phyloP scores from a whole-genome alignment of 345 rosid genomes.

The Linum usitatissimum region DNA sequence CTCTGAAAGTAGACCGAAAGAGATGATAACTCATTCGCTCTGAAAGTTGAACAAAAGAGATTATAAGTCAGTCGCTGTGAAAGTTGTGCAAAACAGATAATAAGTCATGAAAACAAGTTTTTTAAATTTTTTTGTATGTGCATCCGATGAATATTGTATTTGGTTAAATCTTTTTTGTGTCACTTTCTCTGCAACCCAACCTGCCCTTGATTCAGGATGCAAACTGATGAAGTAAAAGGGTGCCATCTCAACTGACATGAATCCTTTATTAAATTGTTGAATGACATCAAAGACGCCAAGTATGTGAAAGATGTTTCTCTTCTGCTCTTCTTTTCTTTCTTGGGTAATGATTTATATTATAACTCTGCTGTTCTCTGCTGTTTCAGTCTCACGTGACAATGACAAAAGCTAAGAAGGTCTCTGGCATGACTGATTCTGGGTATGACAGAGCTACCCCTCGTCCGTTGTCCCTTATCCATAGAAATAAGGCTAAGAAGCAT shows the following conservation, averaged over 20 bases:
- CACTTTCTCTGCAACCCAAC: background rate
- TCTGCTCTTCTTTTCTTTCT: background rate
- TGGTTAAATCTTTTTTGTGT: too few relatives aligned
- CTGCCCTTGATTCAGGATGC: background rate
- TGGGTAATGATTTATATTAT: background rate
- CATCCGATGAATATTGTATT: background rate
- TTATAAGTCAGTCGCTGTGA: too few relatives aligned
- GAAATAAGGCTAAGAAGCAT: background rate
- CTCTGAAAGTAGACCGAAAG: too few relatives aligned
- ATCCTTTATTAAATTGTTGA: background rate
- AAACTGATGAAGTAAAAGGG: background rate
- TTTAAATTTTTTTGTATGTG: background rate
- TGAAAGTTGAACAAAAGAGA: too few relatives aligned
- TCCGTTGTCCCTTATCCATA: too few relatives aligned
- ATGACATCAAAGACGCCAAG: background rate
- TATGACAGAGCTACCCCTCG: too few relatives aligned
- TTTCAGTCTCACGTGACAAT: background rate
- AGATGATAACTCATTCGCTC: too few relatives aligned
- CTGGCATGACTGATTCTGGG: too few relatives aligned
- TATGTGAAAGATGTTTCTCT: background rate
- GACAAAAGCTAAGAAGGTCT: too few relatives aligned
- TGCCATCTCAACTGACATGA: background rate
- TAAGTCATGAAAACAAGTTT: too few relatives aligned
- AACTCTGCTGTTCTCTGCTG: background rate
- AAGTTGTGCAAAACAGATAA: too few relatives aligned